phyloP scores from a whole-genome alignment of 2,329 filamentous ascomycete species.

The Talaromyces islandicus region DNA sequence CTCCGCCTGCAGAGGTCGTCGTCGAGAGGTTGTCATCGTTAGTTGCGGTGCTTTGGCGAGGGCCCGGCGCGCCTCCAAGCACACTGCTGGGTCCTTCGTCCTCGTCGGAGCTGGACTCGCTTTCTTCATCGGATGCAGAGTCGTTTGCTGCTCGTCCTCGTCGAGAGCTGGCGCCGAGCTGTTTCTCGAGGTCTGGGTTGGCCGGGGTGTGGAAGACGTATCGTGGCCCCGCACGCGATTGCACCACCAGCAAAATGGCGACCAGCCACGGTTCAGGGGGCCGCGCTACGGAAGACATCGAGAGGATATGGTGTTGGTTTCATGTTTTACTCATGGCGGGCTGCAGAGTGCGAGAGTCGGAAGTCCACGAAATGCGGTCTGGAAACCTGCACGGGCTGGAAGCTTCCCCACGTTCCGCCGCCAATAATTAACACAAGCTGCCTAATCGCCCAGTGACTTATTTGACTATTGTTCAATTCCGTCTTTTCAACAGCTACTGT shows the following conservation, averaged over 20 bases:
- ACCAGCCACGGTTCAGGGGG: conserved; percentile 54
- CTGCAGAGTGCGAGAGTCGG: not conserved
- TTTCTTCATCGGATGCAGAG: conserved; percentile 34
- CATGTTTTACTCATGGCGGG: not conserved
- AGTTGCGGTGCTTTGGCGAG: conserved; percentile 27
- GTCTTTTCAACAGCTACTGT: not conserved
- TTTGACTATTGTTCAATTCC: not conserved
- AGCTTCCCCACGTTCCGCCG: conserved; percentile 17
- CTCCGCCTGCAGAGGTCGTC: conserved; percentile 21
- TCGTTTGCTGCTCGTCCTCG: conserved; percentile 33
- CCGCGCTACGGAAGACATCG: conserved; percentile 42
- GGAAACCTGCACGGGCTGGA: not conserved
- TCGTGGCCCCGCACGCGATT: conserved; percentile 70
- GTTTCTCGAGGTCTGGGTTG: conserved; percentile 38
- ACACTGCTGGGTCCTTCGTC: conserved; percentile 30
- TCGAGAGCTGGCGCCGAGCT: conserved; percentile 28
- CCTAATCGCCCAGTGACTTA: not conserved
- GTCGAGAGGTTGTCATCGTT: conserved; percentile 22
- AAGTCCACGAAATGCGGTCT: not conserved
- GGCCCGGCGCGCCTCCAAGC: conserved; percentile 16
- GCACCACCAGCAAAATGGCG: conserved; percentile 67
- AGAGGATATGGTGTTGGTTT: conserved; percentile 1
- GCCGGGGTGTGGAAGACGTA: conserved; percentile 87
- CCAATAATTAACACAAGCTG: not conserved
- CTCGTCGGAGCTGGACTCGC: conserved; percentile 33